Conservation (phyloP, 2,329 filamentous ascomycete genomes). For the Colletotrichum acutatum region DNA sequence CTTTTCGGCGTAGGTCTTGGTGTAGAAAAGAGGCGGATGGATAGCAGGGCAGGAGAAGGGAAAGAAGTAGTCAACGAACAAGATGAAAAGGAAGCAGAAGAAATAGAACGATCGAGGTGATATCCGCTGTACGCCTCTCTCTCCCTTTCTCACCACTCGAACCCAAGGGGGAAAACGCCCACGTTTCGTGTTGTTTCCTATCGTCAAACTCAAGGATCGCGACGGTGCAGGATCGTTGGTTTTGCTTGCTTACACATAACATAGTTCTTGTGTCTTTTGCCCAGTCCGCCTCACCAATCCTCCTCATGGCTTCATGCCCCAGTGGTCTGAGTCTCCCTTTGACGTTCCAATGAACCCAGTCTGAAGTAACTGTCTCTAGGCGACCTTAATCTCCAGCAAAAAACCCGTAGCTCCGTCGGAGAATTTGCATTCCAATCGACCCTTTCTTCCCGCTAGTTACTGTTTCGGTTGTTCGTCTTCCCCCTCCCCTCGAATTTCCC, state of each 20-base stretch:
- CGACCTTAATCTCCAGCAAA: constrained; percentile 30
- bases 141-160: not conserved
- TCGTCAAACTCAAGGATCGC: not conserved
- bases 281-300: not conserved
- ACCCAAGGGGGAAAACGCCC: not conserved
- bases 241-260: not conserved
- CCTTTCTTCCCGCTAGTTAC: not conserved
- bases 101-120: not conserved
- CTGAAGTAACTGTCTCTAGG: not conserved
- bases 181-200: constrained; percentile 1
- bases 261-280: not conserved
- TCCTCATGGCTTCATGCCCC: not conserved
- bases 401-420: constrained; percentile 8
- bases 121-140: not conserved
- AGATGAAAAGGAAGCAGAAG: not conserved
- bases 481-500: not conserved
- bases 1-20: not conserved
- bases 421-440: constrained; percentile 19
- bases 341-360: constrained; percentile 19
- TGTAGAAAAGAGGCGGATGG: not conserved
- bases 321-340: constrained; percentile 30
- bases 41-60: not conserved
- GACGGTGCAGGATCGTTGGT: not conserved
- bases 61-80: not conserved
- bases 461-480: not conserved